Percentiles rank a stretch among this genome's conserved stretches.
phyloP scores from a whole-genome alignment of 2,329 filamentous ascomycete genomes.

The Ascochyta clinopodiicola region DNA sequence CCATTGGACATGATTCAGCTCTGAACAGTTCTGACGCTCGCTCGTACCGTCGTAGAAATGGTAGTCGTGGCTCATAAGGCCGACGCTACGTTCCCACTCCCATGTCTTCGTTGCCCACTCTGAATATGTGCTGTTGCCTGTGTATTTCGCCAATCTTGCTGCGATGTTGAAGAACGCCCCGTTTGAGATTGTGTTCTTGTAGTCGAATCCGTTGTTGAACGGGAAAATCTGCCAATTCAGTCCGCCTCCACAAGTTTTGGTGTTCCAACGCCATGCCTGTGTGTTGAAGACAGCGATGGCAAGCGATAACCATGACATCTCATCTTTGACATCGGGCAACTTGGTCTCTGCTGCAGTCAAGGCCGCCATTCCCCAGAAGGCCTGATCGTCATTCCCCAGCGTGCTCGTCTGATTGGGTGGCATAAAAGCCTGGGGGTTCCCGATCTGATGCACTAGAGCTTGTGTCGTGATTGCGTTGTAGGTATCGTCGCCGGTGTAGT shows the following conservation, averaged over 20 bases:
- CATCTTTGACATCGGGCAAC: slow-evolving; percentile 58
- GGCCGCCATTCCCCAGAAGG: slow-evolving; percentile 72
- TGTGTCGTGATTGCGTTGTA: slow-evolving; percentile 44
- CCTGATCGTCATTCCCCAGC: slow-evolving; percentile 74
- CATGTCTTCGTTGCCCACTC: slow-evolving; percentile 70
- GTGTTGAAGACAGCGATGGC: slow-evolving; percentile 74
- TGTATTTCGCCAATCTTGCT: slow-evolving; percentile 72
- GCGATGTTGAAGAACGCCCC: slow-evolving; percentile 80
- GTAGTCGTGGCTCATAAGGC: slow-evolving; percentile 56
- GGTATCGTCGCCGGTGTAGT: slow-evolving; percentile 44
- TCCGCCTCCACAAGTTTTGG: slow-evolving; percentile 69
- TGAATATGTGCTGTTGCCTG: slow-evolving; percentile 58
- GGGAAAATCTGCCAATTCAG: slow-evolving; percentile 74
- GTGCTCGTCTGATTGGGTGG: slow-evolving; percentile 69
- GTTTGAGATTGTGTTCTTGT: slow-evolving; percentile 81
- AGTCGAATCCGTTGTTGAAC: slow-evolving; percentile 75
- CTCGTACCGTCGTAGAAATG: slow-evolving; percentile 54
- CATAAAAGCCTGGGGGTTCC: slow-evolving; percentile 73
- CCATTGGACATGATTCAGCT: slow-evolving; percentile 54
- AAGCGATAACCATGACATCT: slow-evolving; percentile 66
- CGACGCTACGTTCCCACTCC: slow-evolving; percentile 58
- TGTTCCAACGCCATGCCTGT: slow-evolving; percentile 73
- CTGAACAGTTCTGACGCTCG: slow-evolving; percentile 51
- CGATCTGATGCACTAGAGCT: slow-evolving; percentile 75
- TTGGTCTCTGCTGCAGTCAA: slow-evolving; percentile 71